phyloP scores from a whole-genome alignment of 2,329 filamentous ascomycete genomes.

The Colletotrichum navitas region DNA sequence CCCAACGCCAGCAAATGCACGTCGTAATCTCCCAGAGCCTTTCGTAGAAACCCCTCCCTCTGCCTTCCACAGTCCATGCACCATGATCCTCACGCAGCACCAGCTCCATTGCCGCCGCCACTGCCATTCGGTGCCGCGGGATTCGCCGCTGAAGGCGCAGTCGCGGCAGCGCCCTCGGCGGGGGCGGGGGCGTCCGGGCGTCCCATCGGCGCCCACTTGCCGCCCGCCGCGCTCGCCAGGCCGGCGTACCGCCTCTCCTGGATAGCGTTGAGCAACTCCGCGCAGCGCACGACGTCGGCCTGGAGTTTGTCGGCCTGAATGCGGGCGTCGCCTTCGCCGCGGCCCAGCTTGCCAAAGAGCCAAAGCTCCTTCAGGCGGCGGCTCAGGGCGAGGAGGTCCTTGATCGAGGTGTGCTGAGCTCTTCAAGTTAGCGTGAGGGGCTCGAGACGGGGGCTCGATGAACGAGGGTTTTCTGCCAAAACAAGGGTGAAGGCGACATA shows the following conservation, averaged over 20 bases:
- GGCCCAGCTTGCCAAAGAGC: slow-evolving; percentile 58
- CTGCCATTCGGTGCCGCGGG: neutral
- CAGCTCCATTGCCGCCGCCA: neutral
- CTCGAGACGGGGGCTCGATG: neutral
- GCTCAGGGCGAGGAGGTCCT: slow-evolving; percentile 59
- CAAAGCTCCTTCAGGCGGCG: slow-evolving; percentile 61
- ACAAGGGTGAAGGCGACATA: slow-evolving; percentile 36
- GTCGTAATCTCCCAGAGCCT: neutral
- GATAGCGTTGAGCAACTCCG: slow-evolving; percentile 51
- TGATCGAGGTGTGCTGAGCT: slow-evolving; percentile 56
- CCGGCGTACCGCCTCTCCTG: slow-evolving; percentile 52
- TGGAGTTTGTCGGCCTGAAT: slow-evolving; percentile 54
- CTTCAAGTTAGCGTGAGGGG: neutral
- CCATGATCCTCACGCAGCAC: neutral
- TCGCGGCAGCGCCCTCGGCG: neutral
- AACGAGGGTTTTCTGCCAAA: neutral
- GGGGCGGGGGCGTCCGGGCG: slow-evolving; percentile 17
- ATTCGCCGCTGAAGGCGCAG: neutral
- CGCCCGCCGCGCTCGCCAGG: slow-evolving; percentile 53
- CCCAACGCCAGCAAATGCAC: slow-evolving; percentile 35
- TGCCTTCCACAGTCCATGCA: no score
- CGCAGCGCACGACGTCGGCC: slow-evolving; percentile 52
- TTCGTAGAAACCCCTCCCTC: no score
- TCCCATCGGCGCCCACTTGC: slow-evolving; percentile 52
- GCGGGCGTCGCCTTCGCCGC: slow-evolving; percentile 52